A percentile compares a stretch with the other conserved stretches of the same genome.
Conservation (phyloP, 1,284 basidiomycete genomes). For the Moniliella sp. region DNA sequence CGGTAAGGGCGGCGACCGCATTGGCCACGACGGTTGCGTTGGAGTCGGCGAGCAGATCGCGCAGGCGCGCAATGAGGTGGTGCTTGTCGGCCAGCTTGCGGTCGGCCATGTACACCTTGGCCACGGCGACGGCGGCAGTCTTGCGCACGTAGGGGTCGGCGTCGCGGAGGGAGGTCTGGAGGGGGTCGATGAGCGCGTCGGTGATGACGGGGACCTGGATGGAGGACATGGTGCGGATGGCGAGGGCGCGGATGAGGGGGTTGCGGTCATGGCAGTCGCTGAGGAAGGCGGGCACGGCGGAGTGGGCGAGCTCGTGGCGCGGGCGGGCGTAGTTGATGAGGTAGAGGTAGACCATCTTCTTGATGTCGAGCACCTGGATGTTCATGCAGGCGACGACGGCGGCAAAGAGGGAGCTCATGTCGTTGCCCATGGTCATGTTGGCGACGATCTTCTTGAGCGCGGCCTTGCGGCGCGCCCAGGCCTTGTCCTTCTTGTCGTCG, state of each 20-base stretch:
- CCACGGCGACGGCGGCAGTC: conserved; percentile 74
- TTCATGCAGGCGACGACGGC: conserved; percentile 64
- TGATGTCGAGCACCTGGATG: conserved; percentile 77
- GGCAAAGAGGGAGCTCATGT: conserved; percentile 65
- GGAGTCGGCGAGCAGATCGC: conserved; percentile 67
- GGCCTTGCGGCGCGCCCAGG: conserved; percentile 23
- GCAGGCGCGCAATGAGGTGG: conserved; percentile 60
- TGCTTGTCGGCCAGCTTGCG: conserved; percentile 59
- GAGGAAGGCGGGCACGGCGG: conserved; percentile 70
- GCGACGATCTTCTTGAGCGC: conserved; percentile 33
- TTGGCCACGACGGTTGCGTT: conserved; percentile 88
- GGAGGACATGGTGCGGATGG: conserved; percentile 86
- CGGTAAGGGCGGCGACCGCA: conserved; percentile 71
- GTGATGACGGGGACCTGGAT: conserved; percentile 44
- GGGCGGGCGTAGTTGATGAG: conserved; percentile 72
- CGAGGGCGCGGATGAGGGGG: conserved; percentile 70
- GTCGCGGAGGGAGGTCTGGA: conserved; percentile 68
- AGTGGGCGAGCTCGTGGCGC: conserved; percentile 65
- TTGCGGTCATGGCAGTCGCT: conserved; percentile 67
- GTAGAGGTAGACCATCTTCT: conserved; percentile 59
- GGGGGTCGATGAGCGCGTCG: conserved; percentile 56
- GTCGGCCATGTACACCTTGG: conserved; percentile 68
- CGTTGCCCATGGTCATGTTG: conserved; percentile 40
- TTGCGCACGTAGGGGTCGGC: conserved; percentile 85
- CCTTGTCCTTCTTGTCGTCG: conserved; percentile 31